These are phyloP conservation scores for Jamesozyma spencerorum DNA, from an alignment of 805 yeast species.

Conservation along the genomic window DNA sequence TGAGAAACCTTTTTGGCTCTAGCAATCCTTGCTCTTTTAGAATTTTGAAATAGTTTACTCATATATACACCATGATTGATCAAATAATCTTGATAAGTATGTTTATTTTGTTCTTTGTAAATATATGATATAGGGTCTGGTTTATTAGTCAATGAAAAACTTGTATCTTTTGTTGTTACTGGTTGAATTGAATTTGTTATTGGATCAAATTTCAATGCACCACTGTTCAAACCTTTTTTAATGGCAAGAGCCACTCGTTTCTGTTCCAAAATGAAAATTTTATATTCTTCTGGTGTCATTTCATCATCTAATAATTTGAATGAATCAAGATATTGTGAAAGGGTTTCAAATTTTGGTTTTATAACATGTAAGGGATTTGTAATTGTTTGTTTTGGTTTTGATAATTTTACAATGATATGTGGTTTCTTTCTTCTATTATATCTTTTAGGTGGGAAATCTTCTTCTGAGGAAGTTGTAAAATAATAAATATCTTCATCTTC, in stretches of 20 bases:
- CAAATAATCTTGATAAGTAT: conserved; percentile 63
- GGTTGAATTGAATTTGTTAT: conserved; percentile 33
- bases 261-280: conserved; percentile 48
- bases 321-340: conserved; percentile 43
- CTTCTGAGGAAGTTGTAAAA: conserved; percentile 27
- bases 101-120: conserved; percentile 30
- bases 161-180: conserved; percentile 36
- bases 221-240: conserved; percentile 38
- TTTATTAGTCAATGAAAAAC: conserved; percentile 30
- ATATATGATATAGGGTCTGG: conserved; percentile 40
- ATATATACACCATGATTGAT: conserved; percentile 66
- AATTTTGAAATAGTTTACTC: conserved; percentile 60
- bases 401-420: conserved; percentile 28
- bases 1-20: conserved; percentile 63
- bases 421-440: conserved; percentile 9
- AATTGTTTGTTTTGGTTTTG: conserved; percentile 38
- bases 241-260: conserved; percentile 34
- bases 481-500: conserved; percentile 17
- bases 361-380: conserved; percentile 54
- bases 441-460: conserved; percentile 14
- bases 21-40: conserved; percentile 53
- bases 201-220: conserved; percentile 38
- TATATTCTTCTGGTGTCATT: conserved; percentile 49
- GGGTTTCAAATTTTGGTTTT: conserved; percentile 34
- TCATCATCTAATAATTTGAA: conserved; percentile 56